Percentiles rank a stretch among this genome's conserved stretches.
phyloP scores from a whole-genome alignment of 1,284 basidiomycete genomes.

The Apiotrichum akiyoshidainum region DNA sequence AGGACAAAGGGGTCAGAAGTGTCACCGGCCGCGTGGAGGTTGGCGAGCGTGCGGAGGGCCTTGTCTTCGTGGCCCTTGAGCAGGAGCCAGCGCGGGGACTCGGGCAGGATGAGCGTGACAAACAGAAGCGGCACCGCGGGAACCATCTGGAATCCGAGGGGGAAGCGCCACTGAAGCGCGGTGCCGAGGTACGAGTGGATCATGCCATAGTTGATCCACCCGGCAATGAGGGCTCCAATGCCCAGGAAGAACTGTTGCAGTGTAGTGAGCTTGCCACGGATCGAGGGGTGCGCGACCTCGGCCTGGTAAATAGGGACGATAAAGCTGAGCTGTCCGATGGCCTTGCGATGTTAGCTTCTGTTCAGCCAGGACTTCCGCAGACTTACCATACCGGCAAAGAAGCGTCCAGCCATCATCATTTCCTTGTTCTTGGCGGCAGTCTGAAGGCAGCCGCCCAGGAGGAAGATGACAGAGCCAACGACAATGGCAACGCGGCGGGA shows the following conservation, averaged over 20 bases:
- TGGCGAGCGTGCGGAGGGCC: conserved; percentile 37
- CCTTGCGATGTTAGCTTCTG: no score
- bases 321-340: conserved; percentile 58
- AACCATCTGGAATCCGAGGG: conserved; percentile 21
- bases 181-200: conserved; percentile 2
- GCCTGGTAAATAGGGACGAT: conserved; percentile 56
- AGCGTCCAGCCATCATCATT: conserved; percentile 63
- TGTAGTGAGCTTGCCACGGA: conserved; percentile 61
- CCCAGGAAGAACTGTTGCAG: conserved; percentile 61
- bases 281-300: conserved; percentile 63
- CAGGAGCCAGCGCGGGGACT: conserved; percentile 56
- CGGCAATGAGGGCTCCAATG: conserved; percentile 49
- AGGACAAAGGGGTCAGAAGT: conserved; percentile 37
- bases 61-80: conserved; percentile 41
- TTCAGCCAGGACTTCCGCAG: no score
- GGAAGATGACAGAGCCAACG: conserved; percentile 50
- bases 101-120: conserved; percentile 58
- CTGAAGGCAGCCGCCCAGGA: conserved; percentile 57
- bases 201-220: conserved; percentile 15
- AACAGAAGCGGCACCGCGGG: conserved; percentile 59
- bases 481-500: conserved; percentile 49
- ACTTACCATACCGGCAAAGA: conserved; percentile 54
- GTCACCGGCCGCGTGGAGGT: conserved; percentile 28
- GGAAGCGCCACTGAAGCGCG: conserved; percentile 11
- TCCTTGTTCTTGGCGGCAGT: conserved; percentile 55